These are phyloP conservation scores for Lactarius quietus DNA, from an alignment of 768 basidiomycete species.

Conservation along the genomic window DNA sequence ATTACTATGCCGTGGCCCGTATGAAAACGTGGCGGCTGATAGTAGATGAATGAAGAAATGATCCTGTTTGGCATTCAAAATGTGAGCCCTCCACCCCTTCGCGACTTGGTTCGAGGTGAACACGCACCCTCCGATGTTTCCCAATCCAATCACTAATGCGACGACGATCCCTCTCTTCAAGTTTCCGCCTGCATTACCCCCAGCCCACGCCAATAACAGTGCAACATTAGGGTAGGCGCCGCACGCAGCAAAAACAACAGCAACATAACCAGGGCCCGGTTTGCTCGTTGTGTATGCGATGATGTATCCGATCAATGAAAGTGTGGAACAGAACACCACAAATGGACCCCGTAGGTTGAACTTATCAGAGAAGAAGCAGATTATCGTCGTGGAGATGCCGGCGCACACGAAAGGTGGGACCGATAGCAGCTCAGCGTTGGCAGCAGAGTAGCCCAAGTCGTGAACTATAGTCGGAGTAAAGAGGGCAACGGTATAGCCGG, in stretches of 20 bases:
- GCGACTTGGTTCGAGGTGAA: slow-evolving; percentile 27
- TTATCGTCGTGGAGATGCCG: too few species aligned
- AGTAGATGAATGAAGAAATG: slow-evolving; percentile 43
- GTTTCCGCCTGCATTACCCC: slow-evolving; percentile 55
- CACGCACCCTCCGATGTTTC: slow-evolving; percentile 50
- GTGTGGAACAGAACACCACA: slow-evolving; percentile 39
- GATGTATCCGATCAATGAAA: slow-evolving; percentile 51
- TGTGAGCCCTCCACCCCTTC: background rate
- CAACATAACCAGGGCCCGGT: slow-evolving; percentile 40
- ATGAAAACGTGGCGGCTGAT: slow-evolving; percentile 37
- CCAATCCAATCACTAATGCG: slow-evolving; percentile 52
- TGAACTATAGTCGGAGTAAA: too few species aligned
- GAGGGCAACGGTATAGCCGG: too few species aligned
- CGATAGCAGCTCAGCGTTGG: too few species aligned
- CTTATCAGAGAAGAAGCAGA: too few species aligned
- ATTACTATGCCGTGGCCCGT: slow-evolving; percentile 41
- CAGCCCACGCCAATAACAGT: slow-evolving; percentile 50
- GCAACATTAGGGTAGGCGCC: slow-evolving; percentile 52
- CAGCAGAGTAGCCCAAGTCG: too few species aligned
- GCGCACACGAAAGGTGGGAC: too few species aligned
- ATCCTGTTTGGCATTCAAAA: slow-evolving; percentile 30
- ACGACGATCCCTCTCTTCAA: slow-evolving; percentile 48
- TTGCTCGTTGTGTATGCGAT: slow-evolving; percentile 41
- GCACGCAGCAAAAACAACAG: slow-evolving; percentile 44
- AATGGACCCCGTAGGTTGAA: slow-evolving; percentile 46